Conservation (phyloP, 2,329 filamentous ascomycete genomes). For the Trichoderma endophyticum region DNA sequence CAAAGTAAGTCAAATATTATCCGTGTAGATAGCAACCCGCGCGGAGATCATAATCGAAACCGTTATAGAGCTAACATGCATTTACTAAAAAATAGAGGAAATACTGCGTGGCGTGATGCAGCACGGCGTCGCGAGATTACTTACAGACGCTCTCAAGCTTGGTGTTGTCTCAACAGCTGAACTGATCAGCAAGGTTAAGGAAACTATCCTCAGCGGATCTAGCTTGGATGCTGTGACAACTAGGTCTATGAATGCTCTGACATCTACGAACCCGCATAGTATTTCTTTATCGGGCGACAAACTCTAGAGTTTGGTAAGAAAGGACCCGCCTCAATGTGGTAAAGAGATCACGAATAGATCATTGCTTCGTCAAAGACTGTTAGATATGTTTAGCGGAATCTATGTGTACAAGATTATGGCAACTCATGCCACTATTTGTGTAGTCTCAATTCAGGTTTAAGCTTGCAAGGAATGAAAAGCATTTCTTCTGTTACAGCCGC, state of each 20-base stretch:
- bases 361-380: neutral
- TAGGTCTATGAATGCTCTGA: slow-evolving; percentile 4
- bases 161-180: slow-evolving; percentile 17
- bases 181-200: slow-evolving; percentile 13
- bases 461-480: too few relatives aligned
- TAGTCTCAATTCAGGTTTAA: neutral
- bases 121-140: slow-evolving; percentile 8
- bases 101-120: slow-evolving; percentile 17
- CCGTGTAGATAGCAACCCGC: neutral
- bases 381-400: neutral
- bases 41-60: too few relatives aligned
- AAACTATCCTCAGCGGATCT: slow-evolving; percentile 8
- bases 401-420: neutral
- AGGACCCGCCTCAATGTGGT: neutral
- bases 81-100: neutral
- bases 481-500: neutral
- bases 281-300: neutral
- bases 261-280: neutral
- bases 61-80: neutral
- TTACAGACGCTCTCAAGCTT: slow-evolving; percentile 15
- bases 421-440: neutral
- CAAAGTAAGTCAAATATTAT: slow-evolving; percentile 5
- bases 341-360: neutral
- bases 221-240: slow-evolving; percentile 2
- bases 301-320: neutral